Conservation (phyloP, 78 protist genomes). For the Monocercomonoides exilis region DNA sequence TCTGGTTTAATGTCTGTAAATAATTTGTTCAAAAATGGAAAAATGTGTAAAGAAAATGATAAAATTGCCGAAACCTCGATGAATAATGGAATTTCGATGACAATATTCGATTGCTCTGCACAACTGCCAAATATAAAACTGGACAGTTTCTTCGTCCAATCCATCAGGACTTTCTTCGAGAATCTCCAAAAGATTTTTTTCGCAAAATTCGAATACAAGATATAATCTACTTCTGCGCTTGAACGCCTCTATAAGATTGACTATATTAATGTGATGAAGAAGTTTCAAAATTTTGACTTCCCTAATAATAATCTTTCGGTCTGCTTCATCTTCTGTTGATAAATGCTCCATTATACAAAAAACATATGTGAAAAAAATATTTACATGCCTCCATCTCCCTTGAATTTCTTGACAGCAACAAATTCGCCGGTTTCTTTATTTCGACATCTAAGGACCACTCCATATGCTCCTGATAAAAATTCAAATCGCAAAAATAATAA, state of each 20-base stretch:
- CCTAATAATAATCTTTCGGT: conserved; percentile 26
- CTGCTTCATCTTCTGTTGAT: conserved; percentile 8
- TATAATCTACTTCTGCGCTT: conserved; percentile 40
- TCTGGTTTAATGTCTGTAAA: conserved; percentile 60
- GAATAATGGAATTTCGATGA: conserved; percentile 40
- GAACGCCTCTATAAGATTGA: conserved; percentile 29
- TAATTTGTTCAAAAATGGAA: too few species aligned
- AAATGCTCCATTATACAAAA: not conserved
- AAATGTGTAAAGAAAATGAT: not conserved
- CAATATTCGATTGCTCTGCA: conserved; percentile 13
- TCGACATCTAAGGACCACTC: conserved; percentile 59
- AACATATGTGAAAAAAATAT: not conserved
- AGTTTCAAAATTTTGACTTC: conserved; percentile 41
- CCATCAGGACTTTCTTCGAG: conserved; percentile 44
- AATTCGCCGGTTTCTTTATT: conserved; percentile 49
- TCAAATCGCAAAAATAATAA: not conserved
- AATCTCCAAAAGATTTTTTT: conserved; percentile 41
- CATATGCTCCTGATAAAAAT: conserved; percentile 44
- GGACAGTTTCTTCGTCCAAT: conserved; percentile 18
- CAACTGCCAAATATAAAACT: conserved; percentile 37
- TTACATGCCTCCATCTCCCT: conserved; percentile 15
- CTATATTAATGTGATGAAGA: conserved; percentile 41
- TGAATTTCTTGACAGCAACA: conserved; percentile 62
- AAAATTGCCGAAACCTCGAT: conserved; percentile 30
- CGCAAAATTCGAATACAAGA: conserved; percentile 61